Evolutionary conservation across 306 rosid species (phyloP).

Genomic region (Castanea crenata): DNA sequence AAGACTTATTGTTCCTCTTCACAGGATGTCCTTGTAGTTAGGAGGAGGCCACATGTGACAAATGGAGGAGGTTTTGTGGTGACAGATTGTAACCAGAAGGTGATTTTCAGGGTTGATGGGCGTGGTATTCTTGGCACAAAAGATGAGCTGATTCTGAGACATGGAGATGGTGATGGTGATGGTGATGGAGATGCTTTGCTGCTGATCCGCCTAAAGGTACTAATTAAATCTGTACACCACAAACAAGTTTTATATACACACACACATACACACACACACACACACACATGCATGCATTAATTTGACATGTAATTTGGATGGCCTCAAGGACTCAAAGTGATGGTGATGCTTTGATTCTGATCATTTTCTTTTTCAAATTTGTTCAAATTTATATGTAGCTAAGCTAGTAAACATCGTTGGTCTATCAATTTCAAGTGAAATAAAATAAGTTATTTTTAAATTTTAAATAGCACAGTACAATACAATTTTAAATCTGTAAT

Average conservation of each 20-base stretch:
- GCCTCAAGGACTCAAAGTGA: no score
- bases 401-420: not conserved
- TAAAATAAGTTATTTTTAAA: no score
- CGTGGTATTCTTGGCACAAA: constrained; percentile 73
- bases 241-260: no score
- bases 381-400: not conserved
- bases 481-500: no score
- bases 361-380: no score
- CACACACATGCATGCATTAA: no score
- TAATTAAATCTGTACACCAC: not conserved
- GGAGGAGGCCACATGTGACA: constrained; percentile 73
- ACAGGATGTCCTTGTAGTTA: constrained; percentile 48
- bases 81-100: constrained; percentile 57
- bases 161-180: constrained; percentile 54
- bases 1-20: constrained; percentile 72
- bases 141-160: constrained; percentile 69
- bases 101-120: constrained; percentile 80
- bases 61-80: constrained; percentile 96
- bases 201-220: constrained; percentile 84
- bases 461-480: no score
- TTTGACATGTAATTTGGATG: no score
- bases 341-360: no score
- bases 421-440: no score
- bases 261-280: no score
- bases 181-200: constrained; percentile 61